A percentile compares a stretch with the other conserved stretches of the same genome.
Evolutionary conservation across 352 stramenopile species (phyloP).

Genomic region (Saprolegnia parasitica): DNA sequence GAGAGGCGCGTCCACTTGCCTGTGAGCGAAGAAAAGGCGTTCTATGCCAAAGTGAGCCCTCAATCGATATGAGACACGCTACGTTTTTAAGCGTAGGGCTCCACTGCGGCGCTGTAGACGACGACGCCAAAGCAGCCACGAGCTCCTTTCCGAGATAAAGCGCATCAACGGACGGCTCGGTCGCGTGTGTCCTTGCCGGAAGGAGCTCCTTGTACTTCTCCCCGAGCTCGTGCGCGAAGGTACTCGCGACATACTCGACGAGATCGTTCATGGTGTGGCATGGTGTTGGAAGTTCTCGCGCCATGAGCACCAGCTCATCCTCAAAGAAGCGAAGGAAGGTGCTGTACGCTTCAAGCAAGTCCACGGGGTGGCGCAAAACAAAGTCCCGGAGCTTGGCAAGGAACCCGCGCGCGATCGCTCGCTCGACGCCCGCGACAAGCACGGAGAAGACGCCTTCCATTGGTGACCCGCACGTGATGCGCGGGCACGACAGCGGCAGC

Average conservation of each 20-base stretch:
- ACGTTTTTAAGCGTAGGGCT: conserved; percentile 23
- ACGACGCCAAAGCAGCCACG: conserved; percentile 4
- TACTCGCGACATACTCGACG: neutral
- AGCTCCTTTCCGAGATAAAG: conserved; percentile 27
- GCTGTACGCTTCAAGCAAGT: conserved; percentile 23
- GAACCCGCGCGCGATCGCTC: conserved; percentile 14
- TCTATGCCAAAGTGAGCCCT: too few species aligned
- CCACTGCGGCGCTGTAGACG: conserved; percentile 17
- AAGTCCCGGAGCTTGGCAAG: conserved; percentile 26
- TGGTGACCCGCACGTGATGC: conserved; percentile 18
- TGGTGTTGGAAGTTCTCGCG: neutral
- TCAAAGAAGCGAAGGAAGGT: conserved; percentile 23
- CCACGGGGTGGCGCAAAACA: conserved; percentile 18
- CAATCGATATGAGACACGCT: neutral
- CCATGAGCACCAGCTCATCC: conserved; percentile 3
- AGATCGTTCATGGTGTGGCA: neutral
- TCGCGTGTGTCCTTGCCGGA: conserved; percentile 5
- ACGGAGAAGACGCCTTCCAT: conserved; percentile 24
- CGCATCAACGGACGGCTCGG: conserved; percentile 15
- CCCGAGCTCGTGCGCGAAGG: conserved; percentile 35
- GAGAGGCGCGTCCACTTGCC: conserved; percentile 25
- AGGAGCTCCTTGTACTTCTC: conserved; percentile 47
- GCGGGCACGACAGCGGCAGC: conserved; percentile 21
- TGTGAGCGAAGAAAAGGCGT: conserved; percentile 21
- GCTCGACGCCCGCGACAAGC: conserved; percentile 19